Base-by-base conservation (phyloP, 345 rosid species). In the Ceriops tagal region DNA sequence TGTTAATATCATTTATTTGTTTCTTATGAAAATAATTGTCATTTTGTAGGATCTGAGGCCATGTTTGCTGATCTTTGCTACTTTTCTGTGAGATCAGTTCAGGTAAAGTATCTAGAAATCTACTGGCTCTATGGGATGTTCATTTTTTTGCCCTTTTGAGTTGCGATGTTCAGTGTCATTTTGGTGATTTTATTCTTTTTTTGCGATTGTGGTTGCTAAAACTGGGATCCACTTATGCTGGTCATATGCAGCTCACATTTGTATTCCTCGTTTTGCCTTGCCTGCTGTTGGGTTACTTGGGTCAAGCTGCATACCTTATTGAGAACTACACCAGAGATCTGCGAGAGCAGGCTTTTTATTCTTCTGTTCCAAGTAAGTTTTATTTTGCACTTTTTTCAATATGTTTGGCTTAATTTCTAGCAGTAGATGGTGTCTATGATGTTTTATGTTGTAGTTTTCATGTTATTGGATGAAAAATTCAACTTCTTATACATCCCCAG, bases 1-100 rank as follows among this genome's bases (percentile, higher is more conserved):
- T 55, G 24, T 55, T 55, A 53, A 11, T 22, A 22, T 55, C 24
- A 9, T 55, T 21, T 22, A 22, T 55, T 55, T 1, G 5, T 22
- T 55, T 55, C 16, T 10, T 5, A 22, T 55, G 59, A 56, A n/a
- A 13, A 15, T 56, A 24, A 56, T 4, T 30, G 59, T 22, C 59
- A 8, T 56, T 56, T 6, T 86, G 72, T 80, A 95, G 99, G 99
- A 65, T 92, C 99, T 55, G 99, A 95, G 83, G 99, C 99, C 72
- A 90, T 95, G 87, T 95, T 92, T 83, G 99, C 99, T 70, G 98
- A 95, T 85, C 98, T 95, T 80, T 95, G 99, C 84, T 95, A 95
- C 77, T 92, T 95, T 72, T 84, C 98, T 47, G 99, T 92, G 61
- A 88, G 88, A 75, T 95, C 99, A 53, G 87, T 95, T 74, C 98